A percentile compares a stretch with the other conserved stretches of the same genome.
Conservation (phyloP, 805 yeast genomes). For the Candida ascalaphidarum region DNA sequence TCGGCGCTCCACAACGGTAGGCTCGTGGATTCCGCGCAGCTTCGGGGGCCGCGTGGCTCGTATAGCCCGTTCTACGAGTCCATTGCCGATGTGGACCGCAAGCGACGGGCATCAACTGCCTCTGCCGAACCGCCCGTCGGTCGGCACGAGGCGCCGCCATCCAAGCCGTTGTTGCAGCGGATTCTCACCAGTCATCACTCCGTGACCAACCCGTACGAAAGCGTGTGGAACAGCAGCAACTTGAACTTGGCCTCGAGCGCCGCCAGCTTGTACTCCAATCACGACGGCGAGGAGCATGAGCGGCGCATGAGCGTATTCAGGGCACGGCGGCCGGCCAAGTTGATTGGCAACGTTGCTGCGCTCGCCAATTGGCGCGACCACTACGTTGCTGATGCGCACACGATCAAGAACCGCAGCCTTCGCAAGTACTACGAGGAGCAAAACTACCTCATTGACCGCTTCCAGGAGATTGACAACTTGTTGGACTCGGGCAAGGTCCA, state of each 20-base stretch:
- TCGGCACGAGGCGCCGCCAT: too few species aligned
- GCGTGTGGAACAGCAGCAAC: constrained; percentile 1
- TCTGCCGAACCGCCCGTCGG: too few species aligned
- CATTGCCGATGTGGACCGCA: too few species aligned
- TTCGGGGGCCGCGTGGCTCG: too few species aligned
- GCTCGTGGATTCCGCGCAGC: too few species aligned
- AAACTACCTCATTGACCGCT: constrained; percentile 50
- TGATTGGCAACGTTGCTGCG: constrained; percentile 23
- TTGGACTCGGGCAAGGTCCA: constrained; percentile 63
- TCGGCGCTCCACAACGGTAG: too few species aligned
- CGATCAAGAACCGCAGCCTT: constrained; percentile 15
- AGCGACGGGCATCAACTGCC: too few species aligned
- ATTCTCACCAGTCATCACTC: constrained; percentile 18
- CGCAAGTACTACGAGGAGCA: constrained; percentile 46
- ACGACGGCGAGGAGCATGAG: constrained; percentile 13
- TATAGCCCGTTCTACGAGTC: too few species aligned
- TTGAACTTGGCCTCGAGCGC: too few species aligned
- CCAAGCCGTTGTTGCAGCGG: constrained; percentile 22
- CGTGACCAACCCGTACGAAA: constrained; percentile 18
- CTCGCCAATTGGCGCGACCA: constrained; percentile 24
- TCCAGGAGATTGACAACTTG: constrained; percentile 51
- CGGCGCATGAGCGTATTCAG: constrained; percentile 14
- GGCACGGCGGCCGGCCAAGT: constrained; percentile 21
- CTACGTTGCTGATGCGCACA: constrained; percentile 8
- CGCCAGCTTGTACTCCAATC: too few species aligned